A percentile compares a stretch with the other conserved stretches of the same genome.
Evolutionary conservation across 164 flowering plant genomes (phyloP).

Genomic region (Tinospora cordifolia): DNA sequence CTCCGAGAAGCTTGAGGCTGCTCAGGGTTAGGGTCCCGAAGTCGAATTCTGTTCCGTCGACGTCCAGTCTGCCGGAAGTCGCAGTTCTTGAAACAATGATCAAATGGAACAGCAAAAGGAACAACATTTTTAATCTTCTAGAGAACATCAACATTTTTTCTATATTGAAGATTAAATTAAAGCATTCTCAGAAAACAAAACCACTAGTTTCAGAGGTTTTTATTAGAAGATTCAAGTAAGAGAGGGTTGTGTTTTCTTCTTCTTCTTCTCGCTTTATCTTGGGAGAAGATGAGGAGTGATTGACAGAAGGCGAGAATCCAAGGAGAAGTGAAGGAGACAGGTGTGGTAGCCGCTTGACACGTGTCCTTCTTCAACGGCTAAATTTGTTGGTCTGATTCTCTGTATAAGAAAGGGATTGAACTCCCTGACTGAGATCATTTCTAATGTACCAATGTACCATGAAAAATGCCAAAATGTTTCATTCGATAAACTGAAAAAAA

Average conservation of each 20-base stretch:
- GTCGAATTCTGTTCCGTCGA: conserved; percentile 44
- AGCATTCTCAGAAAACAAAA: no score
- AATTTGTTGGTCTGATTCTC: background rate
- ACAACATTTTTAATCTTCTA: conserved; percentile 23
- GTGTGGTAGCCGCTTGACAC: background rate
- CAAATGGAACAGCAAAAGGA: background rate
- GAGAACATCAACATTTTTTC: no score
- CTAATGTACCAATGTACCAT: no score
- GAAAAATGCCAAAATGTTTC: no score
- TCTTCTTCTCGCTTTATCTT: no score
- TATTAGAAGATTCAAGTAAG: background rate
- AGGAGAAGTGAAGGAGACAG: background rate
- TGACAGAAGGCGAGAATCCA: background rate
- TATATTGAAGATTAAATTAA: no score
- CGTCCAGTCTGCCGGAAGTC: background rate
- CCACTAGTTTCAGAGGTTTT: no score
- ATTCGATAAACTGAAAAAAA: no score
- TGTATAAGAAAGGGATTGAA: no score
- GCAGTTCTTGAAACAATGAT: background rate
- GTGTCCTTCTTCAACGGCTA: background rate
- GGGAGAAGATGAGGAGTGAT: background rate
- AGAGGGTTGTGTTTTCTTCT: background rate
- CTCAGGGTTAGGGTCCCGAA: conserved; percentile 51
- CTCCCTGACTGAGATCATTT: no score
- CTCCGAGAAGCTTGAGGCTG: conserved; percentile 74